A percentile compares a stretch with the other conserved stretches of the same genome.
phyloP scores from a whole-genome alignment of 352 stramenopile species.

The Phytophthora sp. region DNA sequence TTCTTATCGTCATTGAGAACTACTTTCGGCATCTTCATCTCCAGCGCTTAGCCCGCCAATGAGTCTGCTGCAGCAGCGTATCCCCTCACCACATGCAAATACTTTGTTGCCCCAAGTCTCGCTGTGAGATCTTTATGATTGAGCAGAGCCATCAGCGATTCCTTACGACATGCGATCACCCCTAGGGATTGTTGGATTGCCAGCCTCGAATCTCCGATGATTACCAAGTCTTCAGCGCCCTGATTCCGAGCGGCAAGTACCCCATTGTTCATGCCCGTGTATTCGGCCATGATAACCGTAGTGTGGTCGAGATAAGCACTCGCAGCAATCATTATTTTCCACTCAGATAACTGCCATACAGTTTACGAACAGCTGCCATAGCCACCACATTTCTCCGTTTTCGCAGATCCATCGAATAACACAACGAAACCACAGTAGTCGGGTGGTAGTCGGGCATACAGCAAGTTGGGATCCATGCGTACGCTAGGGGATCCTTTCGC shows the following conservation, averaged over 20 bases:
- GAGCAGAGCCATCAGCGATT: neutral
- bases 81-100: neutral
- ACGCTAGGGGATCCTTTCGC: neutral
- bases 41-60: too few relatives aligned
- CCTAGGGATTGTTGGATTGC: neutral
- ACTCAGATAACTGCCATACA: neutral
- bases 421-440: slow-evolving; percentile 11
- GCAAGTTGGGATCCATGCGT: neutral
- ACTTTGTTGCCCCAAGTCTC: neutral
- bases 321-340: slow-evolving; percentile 20
- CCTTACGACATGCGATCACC: neutral
- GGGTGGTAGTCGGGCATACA: neutral
- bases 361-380: neutral
- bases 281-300: slow-evolving; percentile 35
- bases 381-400: neutral
- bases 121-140: neutral
- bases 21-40: too few relatives aligned
- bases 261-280: neutral
- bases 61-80: too few relatives aligned
- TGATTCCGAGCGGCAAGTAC: too few relatives aligned
- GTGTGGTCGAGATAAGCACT: slow-evolving; percentile 13
- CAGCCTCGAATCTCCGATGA: neutral
- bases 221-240: neutral
- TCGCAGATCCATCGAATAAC: slow-evolving; percentile 30
- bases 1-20: too few relatives aligned